These are phyloP conservation scores for Calocera cornea DNA, from an alignment of 768 basidiomycete species.

Conservation along the genomic window DNA sequence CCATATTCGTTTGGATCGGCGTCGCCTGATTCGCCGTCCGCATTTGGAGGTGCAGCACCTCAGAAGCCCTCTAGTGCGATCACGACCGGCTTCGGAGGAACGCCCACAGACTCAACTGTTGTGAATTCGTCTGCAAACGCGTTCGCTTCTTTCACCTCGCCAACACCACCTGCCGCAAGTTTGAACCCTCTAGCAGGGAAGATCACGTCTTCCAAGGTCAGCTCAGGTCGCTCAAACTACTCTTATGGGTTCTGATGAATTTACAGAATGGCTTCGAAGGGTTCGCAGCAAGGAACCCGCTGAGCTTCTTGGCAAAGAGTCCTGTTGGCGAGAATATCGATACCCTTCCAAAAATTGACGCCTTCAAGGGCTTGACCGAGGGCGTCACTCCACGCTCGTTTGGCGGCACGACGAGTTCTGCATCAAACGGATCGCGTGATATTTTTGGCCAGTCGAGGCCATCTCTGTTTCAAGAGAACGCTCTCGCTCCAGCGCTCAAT, in stretches of 20 bases:
- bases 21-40: not conserved
- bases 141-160: not conserved
- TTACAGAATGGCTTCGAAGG: not conserved
- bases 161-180: not conserved
- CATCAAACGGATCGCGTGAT: not conserved
- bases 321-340: conserved; percentile 1
- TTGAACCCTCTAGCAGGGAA: not conserved
- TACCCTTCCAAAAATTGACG: not conserved
- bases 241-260: not conserved
- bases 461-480: not conserved
- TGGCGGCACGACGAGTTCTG: not conserved
- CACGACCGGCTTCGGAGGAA: not conserved
- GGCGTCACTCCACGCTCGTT: not conserved
- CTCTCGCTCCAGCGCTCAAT: not conserved
- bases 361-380: not conserved
- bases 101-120: not conserved
- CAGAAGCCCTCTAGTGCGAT: not conserved
- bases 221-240: not conserved
- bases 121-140: not conserved
- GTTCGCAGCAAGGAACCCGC: not conserved
- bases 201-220: not conserved
- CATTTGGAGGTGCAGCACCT: not conserved
- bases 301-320: not conserved
- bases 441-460: not conserved
- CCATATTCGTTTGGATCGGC: not conserved